phyloP scores from a whole-genome alignment of 1,284 basidiomycete species.

The Xanthoconium separans region DNA sequence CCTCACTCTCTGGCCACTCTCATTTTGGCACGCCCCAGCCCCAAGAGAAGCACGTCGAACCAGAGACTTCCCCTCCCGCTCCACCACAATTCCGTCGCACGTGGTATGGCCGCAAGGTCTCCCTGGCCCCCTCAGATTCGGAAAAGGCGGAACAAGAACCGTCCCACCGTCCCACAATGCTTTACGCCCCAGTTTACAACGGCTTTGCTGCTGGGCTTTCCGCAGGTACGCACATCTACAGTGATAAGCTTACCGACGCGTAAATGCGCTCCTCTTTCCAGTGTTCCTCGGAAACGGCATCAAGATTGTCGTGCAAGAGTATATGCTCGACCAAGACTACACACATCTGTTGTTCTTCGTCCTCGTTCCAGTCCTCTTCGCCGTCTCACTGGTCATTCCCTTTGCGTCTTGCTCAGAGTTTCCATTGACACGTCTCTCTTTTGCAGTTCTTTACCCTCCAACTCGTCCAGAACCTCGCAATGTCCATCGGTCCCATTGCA shows the following conservation, averaged over 20 bases:
- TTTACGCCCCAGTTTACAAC: constrained; percentile 76
- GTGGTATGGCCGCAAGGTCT: constrained; percentile 34
- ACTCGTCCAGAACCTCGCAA: constrained; percentile 59
- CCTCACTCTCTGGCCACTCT: constrained; percentile 33
- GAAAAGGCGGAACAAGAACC: constrained; percentile 46
- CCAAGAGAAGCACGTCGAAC: constrained; percentile 19
- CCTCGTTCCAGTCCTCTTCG: constrained; percentile 68
- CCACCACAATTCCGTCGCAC: constrained; percentile 30
- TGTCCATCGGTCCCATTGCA: constrained; percentile 69
- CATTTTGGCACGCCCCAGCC: constrained; percentile 5
- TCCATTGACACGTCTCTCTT: neutral
- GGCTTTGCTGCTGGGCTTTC: constrained; percentile 69
- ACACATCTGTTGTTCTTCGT: constrained; percentile 63
- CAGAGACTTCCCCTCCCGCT: constrained; percentile 8
- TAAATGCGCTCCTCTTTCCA: constrained; percentile 31
- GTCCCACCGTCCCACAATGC: constrained; percentile 51
- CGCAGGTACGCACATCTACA: constrained; percentile 46
- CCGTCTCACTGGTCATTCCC: constrained; percentile 63
- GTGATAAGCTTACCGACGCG: neutral
- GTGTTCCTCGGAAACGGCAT: constrained; percentile 65
- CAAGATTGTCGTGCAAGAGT: constrained; percentile 62
- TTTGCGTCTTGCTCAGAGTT: neutral
- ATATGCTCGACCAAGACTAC: constrained; percentile 62
- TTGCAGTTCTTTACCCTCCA: constrained; percentile 62
- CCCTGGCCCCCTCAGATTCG: constrained; percentile 35